These are phyloP conservation scores for Xerocomellus chrysenteron DNA, from an alignment of 768 basidiomycete genomes.

Conservation along the genomic window DNA sequence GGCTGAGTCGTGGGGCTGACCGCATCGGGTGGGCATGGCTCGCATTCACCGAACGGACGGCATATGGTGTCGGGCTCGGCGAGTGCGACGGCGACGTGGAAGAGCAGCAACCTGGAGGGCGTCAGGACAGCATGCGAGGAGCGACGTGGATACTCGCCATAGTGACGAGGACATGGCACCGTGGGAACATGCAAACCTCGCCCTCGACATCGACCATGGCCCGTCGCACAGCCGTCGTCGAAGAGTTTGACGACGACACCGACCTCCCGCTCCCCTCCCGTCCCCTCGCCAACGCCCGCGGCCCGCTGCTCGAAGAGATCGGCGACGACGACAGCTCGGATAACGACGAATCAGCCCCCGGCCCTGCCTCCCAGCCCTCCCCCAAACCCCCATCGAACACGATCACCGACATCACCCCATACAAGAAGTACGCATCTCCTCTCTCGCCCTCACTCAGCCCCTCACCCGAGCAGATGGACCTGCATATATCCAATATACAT, in stretches of 20 bases:
- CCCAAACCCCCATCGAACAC: slow-evolving; percentile 34
- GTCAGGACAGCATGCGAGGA: neutral
- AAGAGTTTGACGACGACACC: slow-evolving; percentile 93
- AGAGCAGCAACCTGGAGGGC: slow-evolving; percentile 13
- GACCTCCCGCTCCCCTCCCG: slow-evolving; percentile 79
- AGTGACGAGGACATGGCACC: slow-evolving; percentile 10
- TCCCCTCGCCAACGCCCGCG: slow-evolving; percentile 63
- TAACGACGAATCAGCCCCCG: slow-evolving; percentile 39
- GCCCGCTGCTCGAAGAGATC: slow-evolving; percentile 80
- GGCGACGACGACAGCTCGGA: slow-evolving; percentile 43
- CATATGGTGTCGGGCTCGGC: slow-evolving; percentile 33
- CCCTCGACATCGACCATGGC: slow-evolving; percentile 49
- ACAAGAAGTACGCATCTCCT: slow-evolving; percentile 63
- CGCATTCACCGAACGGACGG: slow-evolving; percentile 55
- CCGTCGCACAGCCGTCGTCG: slow-evolving; percentile 63
- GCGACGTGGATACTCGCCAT: slow-evolving; percentile 3
- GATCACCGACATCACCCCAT: slow-evolving; percentile 76
- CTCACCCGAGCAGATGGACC: slow-evolving; percentile 66
- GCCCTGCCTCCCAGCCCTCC: slow-evolving; percentile 53
- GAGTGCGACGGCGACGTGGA: slow-evolving; percentile 7
- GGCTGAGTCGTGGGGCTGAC: slow-evolving; percentile 39
- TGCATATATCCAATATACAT: slow-evolving; percentile 97
- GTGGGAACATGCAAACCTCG: slow-evolving; percentile 25
- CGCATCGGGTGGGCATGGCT: slow-evolving; percentile 60
- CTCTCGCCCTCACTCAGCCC: neutral